Evolutionary conservation across 1,284 basidiomycete species (phyloP).

Genomic region (Laetiporus sulphureus): DNA sequence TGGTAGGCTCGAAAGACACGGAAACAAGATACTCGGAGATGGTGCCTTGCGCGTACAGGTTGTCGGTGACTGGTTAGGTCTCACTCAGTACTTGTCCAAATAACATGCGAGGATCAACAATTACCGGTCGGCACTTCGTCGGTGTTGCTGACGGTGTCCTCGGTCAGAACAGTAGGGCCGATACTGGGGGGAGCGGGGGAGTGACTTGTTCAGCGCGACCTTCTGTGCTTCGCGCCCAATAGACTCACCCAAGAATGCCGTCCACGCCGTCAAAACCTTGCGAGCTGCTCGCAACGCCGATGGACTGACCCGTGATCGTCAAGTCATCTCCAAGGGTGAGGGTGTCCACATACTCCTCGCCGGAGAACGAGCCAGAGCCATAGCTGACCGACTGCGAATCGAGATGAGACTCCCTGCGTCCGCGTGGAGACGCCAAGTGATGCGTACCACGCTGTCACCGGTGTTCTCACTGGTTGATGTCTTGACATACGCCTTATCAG

Average conservation of each 20-base stretch:
- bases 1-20: constrained; percentile 44
- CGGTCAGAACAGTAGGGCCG: constrained; percentile 43
- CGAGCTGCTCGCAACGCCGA: constrained; percentile 45
- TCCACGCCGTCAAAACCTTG: constrained; percentile 37
- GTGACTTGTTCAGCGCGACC: background rate
- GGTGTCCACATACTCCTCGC: constrained; percentile 39
- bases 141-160: constrained; percentile 19
- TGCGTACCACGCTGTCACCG: constrained; percentile 33
- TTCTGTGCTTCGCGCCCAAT: background rate
- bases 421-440: background rate
- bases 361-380: constrained; percentile 46
- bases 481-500: constrained; percentile 35
- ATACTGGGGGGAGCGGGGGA: constrained; percentile 27
- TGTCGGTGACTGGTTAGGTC: constrained; percentile 25
- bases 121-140: constrained; percentile 18
- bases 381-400: constrained; percentile 39
- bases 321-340: constrained; percentile 27
- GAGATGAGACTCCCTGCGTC: too few species aligned
- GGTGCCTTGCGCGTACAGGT: constrained; percentile 30
- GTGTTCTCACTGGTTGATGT: constrained; percentile 41
- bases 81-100: background rate
- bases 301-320: constrained; percentile 39
- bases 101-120: constrained; percentile 1
- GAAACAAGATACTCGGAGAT: constrained; percentile 38
- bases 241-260: constrained; percentile 42